These are phyloP conservation scores for Piloderma croceum DNA, from an alignment of 768 basidiomycete species.

Conservation along the genomic window DNA sequence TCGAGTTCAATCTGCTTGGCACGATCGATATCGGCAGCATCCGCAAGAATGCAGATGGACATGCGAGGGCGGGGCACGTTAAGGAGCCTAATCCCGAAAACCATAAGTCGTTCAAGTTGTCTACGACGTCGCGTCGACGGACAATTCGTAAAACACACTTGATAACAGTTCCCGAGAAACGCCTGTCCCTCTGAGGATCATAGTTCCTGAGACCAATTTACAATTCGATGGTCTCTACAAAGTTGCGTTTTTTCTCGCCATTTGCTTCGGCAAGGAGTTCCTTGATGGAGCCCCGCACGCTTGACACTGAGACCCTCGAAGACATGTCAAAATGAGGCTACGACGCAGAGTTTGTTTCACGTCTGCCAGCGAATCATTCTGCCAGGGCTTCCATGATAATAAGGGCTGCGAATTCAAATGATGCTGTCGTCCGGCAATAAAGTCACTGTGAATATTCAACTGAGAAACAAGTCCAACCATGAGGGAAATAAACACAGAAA, in stretches of 20 bases:
- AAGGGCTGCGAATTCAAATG: no score
- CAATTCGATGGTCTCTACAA: slow-evolving; percentile 93
- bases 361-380: no score
- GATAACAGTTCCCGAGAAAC: slow-evolving; percentile 99
- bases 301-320: slow-evolving; percentile 99
- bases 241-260: slow-evolving; percentile 89
- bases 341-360: no score
- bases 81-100: slow-evolving; percentile 59
- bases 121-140: slow-evolving; percentile 1
- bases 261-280: slow-evolving; percentile 79
- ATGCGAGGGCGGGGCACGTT: slow-evolving; percentile 97
- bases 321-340: no score
- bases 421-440: no score
- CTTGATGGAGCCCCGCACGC: slow-evolving; percentile 98
- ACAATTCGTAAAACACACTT: slow-evolving; percentile 50
- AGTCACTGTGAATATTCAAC: no score
- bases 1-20: slow-evolving; percentile 97
- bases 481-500: no score
- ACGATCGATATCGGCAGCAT: slow-evolving; percentile 97
- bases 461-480: no score
- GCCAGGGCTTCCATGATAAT: no score
- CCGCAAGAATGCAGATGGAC: slow-evolving; percentile 99
- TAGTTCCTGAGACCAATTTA: slow-evolving; percentile 98
- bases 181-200: slow-evolving; percentile 99
- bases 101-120: no score